Evolutionary conservation across 2,329 filamentous ascomycete genomes (phyloP).

Genomic region (Calycina herbarum): DNA sequence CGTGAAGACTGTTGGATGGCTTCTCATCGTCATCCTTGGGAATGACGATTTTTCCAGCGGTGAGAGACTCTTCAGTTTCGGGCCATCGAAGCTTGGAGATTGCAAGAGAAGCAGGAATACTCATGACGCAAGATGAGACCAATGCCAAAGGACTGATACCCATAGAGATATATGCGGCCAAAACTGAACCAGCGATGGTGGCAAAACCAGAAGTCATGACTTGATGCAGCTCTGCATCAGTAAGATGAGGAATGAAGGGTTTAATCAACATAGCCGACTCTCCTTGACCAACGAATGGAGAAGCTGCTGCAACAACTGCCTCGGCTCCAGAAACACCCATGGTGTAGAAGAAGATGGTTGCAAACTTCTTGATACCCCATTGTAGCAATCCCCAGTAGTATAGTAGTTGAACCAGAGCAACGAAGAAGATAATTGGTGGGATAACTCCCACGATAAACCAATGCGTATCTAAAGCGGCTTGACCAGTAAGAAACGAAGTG

Average conservation of each 20-base stretch:
- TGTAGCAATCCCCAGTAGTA: slow-evolving; percentile 81
- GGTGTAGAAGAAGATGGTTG: slow-evolving; percentile 87
- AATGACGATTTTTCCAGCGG: slow-evolving; percentile 76
- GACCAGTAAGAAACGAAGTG: slow-evolving; percentile 67
- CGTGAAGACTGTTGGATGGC: slow-evolving; percentile 79
- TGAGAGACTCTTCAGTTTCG: slow-evolving; percentile 83
- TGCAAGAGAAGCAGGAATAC: slow-evolving; percentile 85
- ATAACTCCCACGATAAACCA: slow-evolving; percentile 80
- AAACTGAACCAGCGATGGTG: slow-evolving; percentile 84
- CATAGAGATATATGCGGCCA: slow-evolving; percentile 82
- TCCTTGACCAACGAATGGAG: slow-evolving; percentile 91
- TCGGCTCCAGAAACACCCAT: slow-evolving; percentile 87
- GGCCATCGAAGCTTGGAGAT: slow-evolving; percentile 89
- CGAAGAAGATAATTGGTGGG: slow-evolving; percentile 96
- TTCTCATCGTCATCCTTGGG: slow-evolving; percentile 66
- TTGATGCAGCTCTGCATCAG: slow-evolving; percentile 85
- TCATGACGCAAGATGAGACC: slow-evolving; percentile 93
- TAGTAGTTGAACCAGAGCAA: slow-evolving; percentile 83
- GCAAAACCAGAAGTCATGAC: slow-evolving; percentile 92
- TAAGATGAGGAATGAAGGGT: slow-evolving; percentile 83
- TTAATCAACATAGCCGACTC: slow-evolving; percentile 92
- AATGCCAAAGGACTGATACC: slow-evolving; percentile 83
- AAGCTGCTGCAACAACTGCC: slow-evolving; percentile 89
- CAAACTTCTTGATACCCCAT: slow-evolving; percentile 88
- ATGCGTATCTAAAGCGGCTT: slow-evolving; percentile 42